Evolutionary conservation across 2,329 filamentous ascomycete genomes (phyloP).

Genomic region (Ceratocystis destructans): DNA sequence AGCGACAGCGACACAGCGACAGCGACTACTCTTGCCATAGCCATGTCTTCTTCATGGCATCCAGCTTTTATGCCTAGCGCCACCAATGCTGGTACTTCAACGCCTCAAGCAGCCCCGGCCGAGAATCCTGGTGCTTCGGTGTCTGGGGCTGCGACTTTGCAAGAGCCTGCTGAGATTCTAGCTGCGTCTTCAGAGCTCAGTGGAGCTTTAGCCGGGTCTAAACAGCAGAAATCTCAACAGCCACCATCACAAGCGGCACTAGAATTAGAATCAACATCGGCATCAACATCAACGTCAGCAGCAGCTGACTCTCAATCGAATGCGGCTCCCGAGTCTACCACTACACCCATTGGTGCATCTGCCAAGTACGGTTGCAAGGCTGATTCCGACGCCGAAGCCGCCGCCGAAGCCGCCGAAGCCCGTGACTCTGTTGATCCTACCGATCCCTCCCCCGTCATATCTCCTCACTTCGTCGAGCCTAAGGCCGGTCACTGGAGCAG

Average conservation of each 20-base stretch:
- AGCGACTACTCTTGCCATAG: slow-evolving; percentile 18
- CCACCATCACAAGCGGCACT: too few species aligned
- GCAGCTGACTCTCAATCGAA: too few species aligned
- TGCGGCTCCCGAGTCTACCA: not conserved
- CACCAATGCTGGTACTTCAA: not conserved
- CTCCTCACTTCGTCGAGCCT: slow-evolving; percentile 22
- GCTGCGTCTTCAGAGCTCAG: not conserved
- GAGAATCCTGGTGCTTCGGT: not conserved
- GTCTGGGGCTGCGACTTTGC: not conserved
- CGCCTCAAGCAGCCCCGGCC: not conserved
- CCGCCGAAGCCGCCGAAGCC: not conserved
- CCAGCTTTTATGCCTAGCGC: slow-evolving; percentile 29
- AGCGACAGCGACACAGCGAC: not conserved
- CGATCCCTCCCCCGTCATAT: slow-evolving; percentile 9
- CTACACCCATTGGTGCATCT: not conserved
- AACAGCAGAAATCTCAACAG: too few species aligned
- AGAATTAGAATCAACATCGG: not conserved
- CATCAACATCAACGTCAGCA: not conserved
- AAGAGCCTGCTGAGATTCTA: not conserved
- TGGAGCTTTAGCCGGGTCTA: too few species aligned
- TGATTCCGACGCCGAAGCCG: not conserved
- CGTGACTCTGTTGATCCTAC: not conserved
- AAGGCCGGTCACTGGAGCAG: slow-evolving; percentile 44
- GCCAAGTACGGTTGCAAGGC: not conserved
- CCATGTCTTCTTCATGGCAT: slow-evolving; percentile 32